Percentiles rank a stretch among this genome's conserved stretches.
phyloP scores from a whole-genome alignment of 805 yeast genomes.

The Tetrapisispora fleetii region DNA sequence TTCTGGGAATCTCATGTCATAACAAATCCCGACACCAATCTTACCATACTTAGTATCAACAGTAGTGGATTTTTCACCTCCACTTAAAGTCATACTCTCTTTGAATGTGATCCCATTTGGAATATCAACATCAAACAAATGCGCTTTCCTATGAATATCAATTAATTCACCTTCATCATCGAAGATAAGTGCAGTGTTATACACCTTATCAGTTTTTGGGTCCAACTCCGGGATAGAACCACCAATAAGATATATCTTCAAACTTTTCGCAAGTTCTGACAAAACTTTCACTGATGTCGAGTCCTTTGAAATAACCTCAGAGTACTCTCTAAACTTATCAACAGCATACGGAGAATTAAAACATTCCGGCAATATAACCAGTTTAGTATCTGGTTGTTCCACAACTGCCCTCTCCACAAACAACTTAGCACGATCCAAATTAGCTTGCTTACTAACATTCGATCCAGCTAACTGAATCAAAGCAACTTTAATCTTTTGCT shows the following conservation, averaged over 20 bases:
- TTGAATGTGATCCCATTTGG: constrained; percentile 85
- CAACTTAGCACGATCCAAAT: constrained; percentile 56
- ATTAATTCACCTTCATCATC: constrained; percentile 62
- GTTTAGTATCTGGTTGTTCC: constrained; percentile 51
- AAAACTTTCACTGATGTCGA: constrained; percentile 46
- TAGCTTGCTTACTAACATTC: constrained; percentile 60
- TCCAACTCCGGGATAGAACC: constrained; percentile 85
- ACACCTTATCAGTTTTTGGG: constrained; percentile 44
- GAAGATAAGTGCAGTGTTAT: constrained; percentile 70
- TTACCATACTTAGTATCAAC: constrained; percentile 27
- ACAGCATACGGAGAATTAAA: constrained; percentile 94
- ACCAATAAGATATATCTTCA: constrained; percentile 62
- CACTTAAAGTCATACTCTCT: constrained; percentile 65
- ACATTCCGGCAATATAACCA: constrained; percentile 88
- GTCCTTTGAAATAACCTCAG: constrained; percentile 77
- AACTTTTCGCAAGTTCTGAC: constrained; percentile 54
- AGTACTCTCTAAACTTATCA: constrained; percentile 73
- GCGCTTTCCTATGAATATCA: constrained; percentile 86
- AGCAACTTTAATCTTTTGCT: constrained; percentile 62
- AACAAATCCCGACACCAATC: constrained; percentile 80
- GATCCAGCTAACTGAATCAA: constrained; percentile 75
- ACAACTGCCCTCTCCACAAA: constrained; percentile 54
- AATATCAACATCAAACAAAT: constrained; percentile 84
- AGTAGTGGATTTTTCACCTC: constrained; percentile 77
- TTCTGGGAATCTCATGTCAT: constrained; percentile 75